A percentile compares a stretch with the other conserved stretches of the same genome.
phyloP scores from a whole-genome alignment of 2,329 filamentous ascomycete species.

The Hymenoscyphus repandus region DNA sequence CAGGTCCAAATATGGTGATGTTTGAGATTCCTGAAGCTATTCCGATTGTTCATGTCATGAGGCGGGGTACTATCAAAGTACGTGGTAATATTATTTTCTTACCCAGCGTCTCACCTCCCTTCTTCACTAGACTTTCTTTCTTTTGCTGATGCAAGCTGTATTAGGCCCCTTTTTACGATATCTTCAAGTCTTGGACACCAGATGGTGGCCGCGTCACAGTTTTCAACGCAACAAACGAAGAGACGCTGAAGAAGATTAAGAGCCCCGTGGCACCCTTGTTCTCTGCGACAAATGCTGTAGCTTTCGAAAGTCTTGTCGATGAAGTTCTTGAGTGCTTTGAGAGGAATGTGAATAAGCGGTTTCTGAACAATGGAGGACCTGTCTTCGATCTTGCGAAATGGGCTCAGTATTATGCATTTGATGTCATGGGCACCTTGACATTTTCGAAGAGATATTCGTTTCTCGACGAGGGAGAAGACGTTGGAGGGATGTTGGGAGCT shows the following conservation, averaged over 20 bases:
- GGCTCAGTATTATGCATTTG: conserved; percentile 35
- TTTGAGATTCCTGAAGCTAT: conserved; percentile 13
- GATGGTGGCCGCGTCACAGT: conserved; percentile 2
- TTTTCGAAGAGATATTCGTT: conserved; percentile 31
- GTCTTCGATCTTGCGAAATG: conserved; percentile 31
- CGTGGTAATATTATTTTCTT: not conserved
- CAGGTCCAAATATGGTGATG: conserved; percentile 22
- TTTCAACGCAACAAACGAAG: conserved; percentile 32
- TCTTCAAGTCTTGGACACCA: conserved; percentile 24
- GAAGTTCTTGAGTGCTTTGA: conserved; percentile 38
- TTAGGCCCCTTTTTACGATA: conserved; percentile 12
- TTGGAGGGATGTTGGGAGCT: conserved; percentile 30
- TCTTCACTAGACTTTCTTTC: too few relatives aligned
- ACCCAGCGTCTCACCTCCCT: too few relatives aligned
- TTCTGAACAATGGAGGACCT: not conserved
- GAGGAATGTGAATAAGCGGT: conserved; percentile 25
- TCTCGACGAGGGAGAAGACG: conserved; percentile 29
- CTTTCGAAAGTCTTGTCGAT: conserved; percentile 44
- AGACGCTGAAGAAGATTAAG: conserved; percentile 33
- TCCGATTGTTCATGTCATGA: conserved; percentile 2
- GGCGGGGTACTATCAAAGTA: conserved; percentile 4
- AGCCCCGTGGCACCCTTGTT: conserved; percentile 39
- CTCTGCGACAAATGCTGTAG: conserved; percentile 40
- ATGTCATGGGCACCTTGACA: conserved; percentile 32
- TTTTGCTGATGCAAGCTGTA: too few relatives aligned